Percentiles rank a stretch among this genome's conserved stretches.
phyloP scores from a whole-genome alignment of 176 grass and related monocot genomes.

The Bromus sterilis region DNA sequence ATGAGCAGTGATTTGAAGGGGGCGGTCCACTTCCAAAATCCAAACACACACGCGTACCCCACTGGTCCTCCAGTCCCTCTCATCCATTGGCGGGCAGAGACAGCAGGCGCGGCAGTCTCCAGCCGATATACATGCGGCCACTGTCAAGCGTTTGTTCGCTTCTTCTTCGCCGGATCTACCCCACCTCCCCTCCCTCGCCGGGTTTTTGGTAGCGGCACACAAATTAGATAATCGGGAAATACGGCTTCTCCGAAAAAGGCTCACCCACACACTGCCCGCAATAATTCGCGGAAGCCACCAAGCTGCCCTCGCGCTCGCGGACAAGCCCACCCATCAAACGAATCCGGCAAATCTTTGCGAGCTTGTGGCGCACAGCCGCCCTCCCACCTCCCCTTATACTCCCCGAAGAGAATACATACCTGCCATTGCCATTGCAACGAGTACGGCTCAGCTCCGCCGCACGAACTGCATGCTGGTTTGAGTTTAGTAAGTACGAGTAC shows the following conservation, averaged over 20 bases:
- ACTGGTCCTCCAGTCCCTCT: not conserved
- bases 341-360: constrained; percentile 56
- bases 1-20: not conserved
- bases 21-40: not conserved
- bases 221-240: not conserved
- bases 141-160: constrained; percentile 42
- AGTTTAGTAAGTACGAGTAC: too few relatives aligned
- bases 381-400: constrained; percentile 29
- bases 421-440: constrained; percentile 27
- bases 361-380: constrained; percentile 66
- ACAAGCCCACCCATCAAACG: constrained; percentile 45
- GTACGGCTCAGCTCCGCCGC: constrained; percentile 6
- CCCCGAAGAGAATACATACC: constrained; percentile 26
- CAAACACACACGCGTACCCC: not conserved
- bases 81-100: not conserved
- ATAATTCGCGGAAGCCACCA: constrained; percentile 50
- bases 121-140: constrained; percentile 61
- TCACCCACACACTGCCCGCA: constrained; percentile 58
- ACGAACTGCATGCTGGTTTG: not conserved
- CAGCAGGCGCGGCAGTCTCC: constrained; percentile 16
- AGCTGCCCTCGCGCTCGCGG: constrained; percentile 35
- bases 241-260: constrained; percentile 26
- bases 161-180: constrained; percentile 39
- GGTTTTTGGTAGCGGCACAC: not conserved
- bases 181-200: not conserved